A percentile compares a stretch with the other conserved stretches of the same genome.
phyloP scores from a whole-genome alignment of 1,139 yeast species.

The Lodderomyces beijingensis region DNA sequence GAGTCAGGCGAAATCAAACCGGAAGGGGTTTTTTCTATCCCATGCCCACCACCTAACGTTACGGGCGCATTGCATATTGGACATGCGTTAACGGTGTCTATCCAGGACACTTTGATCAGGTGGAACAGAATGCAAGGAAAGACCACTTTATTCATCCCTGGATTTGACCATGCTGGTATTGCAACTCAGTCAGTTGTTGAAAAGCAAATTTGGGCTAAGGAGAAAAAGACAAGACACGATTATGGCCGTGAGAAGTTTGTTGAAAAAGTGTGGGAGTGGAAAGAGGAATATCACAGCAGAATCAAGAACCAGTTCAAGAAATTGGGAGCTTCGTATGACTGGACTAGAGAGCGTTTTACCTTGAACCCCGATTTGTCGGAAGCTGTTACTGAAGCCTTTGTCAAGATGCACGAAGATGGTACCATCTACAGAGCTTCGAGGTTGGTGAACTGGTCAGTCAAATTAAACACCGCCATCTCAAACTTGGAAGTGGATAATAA shows the following conservation, averaged over 20 bases:
- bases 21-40: constrained; percentile 83
- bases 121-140: constrained; percentile 97
- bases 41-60: constrained; percentile 98
- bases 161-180: constrained; percentile 99
- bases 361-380: constrained; percentile 72
- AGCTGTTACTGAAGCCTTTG: constrained; percentile 90
- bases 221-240: constrained; percentile 89
- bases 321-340: constrained; percentile 95
- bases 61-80: constrained; percentile 99
- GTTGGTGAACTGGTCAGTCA: constrained; percentile 95
- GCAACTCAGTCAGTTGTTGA: constrained; percentile 98
- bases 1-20: constrained; percentile 72
- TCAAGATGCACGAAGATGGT: constrained; percentile 88
- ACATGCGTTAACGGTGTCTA: constrained; percentile 92
- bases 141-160: constrained; percentile 90
- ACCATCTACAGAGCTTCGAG: constrained; percentile 91
- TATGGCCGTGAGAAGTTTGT: constrained; percentile 88
- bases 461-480: constrained; percentile 90
- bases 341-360: constrained; percentile 93
- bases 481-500: constrained; percentile 95
- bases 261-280: constrained; percentile 97
- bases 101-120: constrained; percentile 90
- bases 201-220: constrained; percentile 88
- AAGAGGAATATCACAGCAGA: constrained; percentile 83
- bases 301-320: constrained; percentile 81